A percentile compares a stretch with the other conserved stretches of the same genome.
These are phyloP conservation scores for Pythium brassicae DNA, from an alignment of 352 stramenopile genomes.

Conservation along the genomic window DNA sequence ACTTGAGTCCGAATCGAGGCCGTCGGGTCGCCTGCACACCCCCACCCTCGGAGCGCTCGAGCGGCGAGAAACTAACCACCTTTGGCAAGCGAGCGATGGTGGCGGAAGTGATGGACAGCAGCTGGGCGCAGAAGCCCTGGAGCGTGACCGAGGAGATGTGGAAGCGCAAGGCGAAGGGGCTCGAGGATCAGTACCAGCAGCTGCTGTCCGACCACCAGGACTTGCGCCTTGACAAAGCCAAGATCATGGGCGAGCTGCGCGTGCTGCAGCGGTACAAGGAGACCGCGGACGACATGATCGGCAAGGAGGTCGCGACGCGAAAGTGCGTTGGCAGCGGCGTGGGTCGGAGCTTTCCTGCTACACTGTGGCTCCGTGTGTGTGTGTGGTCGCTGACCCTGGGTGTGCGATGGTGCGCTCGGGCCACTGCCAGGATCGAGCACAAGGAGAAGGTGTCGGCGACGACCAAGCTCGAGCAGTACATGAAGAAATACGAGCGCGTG, in stretches of 20 bases:
- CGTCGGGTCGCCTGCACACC: neutral
- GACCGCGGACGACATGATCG: conserved; percentile 61
- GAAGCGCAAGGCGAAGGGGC: conserved; percentile 63
- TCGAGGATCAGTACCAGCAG: conserved; percentile 69
- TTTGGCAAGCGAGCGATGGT: conserved; percentile 11
- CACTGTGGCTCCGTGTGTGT: neutral
- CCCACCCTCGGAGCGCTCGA: neutral
- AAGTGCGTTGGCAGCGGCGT: conserved; percentile 28
- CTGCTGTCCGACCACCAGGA: conserved; percentile 66
- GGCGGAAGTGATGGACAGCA: conserved; percentile 40
- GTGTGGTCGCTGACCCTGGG: neutral
- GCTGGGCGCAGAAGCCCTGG: conserved; percentile 58
- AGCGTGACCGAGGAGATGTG: conserved; percentile 74
- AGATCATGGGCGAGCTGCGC: conserved; percentile 58
- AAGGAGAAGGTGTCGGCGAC: conserved; percentile 64
- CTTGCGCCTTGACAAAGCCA: conserved; percentile 60
- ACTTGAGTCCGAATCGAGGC: neutral
- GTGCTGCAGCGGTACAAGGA: conserved; percentile 76
- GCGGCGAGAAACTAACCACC: neutral
- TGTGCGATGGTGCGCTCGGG: too few relatives aligned
- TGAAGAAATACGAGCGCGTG: conserved; percentile 76
- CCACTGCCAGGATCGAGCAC: conserved; percentile 36
- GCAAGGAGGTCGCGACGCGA: conserved; percentile 39
- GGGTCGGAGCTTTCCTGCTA: too few relatives aligned
- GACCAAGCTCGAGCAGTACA: conserved; percentile 73